phyloP scores from a whole-genome alignment of 2,329 filamentous ascomycete species.

The Aureobasidium sp. region DNA sequence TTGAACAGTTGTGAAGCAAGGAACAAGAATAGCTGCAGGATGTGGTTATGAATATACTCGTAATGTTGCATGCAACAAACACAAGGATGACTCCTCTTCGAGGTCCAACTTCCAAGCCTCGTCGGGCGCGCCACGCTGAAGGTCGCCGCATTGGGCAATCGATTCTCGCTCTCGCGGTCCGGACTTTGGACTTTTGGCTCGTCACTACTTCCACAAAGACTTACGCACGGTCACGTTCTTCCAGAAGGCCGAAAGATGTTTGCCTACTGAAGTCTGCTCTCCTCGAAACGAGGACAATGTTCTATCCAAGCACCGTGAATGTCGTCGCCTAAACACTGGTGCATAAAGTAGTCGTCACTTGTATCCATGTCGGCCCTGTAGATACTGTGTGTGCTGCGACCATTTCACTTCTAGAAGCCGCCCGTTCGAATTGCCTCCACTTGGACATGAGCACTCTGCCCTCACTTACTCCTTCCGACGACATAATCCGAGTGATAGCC shows the following conservation, averaged over 20 bases:
- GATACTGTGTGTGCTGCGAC: not conserved
- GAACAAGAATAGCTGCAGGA: not conserved
- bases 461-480: not conserved
- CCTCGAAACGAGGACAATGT: not conserved
- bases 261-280: not conserved
- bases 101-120: not conserved
- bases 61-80: not conserved
- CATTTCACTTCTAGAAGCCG: not conserved
- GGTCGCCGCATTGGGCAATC: not conserved
- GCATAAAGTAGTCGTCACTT: not conserved
- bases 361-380: constrained; percentile 4
- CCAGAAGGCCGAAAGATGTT: constrained; percentile 13
- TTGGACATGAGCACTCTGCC: constrained; percentile 2
- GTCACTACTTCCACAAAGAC: not conserved
- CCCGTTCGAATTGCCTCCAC: not conserved
- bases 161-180: not conserved
- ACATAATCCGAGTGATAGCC: not conserved
- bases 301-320: not conserved
- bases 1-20: not conserved
- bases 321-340: not conserved
- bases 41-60: not conserved
- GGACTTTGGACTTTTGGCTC: not conserved
- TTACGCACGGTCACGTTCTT: constrained; percentile 9
- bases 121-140: not conserved
- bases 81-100: not conserved